Percentiles rank a stretch among this genome's conserved stretches.
These are phyloP conservation scores for Nothopassalora personata DNA, from an alignment of 2,329 filamentous ascomycete genomes.

Conservation along the genomic window DNA sequence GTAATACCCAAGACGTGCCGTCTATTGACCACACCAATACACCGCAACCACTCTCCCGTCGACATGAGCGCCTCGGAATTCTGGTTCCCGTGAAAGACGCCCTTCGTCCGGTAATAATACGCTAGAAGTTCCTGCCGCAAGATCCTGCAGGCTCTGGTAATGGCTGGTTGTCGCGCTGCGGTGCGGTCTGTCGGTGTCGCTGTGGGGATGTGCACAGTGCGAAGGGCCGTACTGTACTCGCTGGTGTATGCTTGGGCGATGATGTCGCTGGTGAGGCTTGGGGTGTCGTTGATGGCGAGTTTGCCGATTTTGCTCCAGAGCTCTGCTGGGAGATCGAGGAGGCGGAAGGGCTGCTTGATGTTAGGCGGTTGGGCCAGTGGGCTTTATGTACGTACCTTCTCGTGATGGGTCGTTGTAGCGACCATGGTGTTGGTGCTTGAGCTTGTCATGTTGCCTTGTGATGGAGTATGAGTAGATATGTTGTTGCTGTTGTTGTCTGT, in stretches of 20 bases:
- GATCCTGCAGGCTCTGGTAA: not conserved
- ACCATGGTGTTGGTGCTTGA: not conserved
- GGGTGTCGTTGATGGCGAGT: not conserved
- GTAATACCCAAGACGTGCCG: not conserved
- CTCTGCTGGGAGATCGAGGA: slow-evolving; percentile 7
- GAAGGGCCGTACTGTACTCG: not conserved
- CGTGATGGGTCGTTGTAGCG: slow-evolving; percentile 7
- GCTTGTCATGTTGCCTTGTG: not conserved
- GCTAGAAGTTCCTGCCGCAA: not conserved
- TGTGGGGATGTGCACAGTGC: not conserved
- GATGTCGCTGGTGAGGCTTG: not conserved
- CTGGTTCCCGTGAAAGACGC: not conserved
- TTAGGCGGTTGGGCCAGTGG: not conserved
- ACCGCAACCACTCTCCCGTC: not conserved
- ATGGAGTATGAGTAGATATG: not conserved
- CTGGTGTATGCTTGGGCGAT: not conserved
- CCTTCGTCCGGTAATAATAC: not conserved
- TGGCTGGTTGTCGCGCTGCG: not conserved
- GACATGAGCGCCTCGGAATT: no score
- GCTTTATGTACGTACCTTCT: not conserved
- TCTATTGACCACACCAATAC: not conserved
- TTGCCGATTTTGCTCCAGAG: slow-evolving; percentile 6
- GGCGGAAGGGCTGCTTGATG: not conserved
- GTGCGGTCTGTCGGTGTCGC: not conserved
- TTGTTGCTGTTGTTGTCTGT: not conserved